A percentile compares a stretch with the other conserved stretches of the same genome.
phyloP scores from a whole-genome alignment of 2,329 filamentous ascomycete species.

The Alternaria novae-zelandiae region DNA sequence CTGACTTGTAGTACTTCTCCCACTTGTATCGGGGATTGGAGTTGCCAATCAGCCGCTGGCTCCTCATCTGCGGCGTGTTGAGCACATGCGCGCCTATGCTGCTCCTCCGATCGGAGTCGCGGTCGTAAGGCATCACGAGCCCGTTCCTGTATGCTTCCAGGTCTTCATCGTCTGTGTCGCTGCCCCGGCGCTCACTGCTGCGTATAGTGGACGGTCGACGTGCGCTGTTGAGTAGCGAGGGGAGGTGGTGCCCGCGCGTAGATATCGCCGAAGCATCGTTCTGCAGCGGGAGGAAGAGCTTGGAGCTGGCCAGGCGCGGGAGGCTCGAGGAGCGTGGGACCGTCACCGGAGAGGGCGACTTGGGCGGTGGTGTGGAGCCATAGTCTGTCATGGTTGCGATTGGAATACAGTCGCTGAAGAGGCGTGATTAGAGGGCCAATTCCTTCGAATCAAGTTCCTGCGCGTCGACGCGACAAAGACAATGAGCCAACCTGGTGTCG shows the following conservation, averaged over 20 bases:
- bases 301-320: constrained; percentile 44
- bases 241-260: constrained; percentile 54
- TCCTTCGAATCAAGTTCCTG: not conserved
- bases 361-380: constrained; percentile 20
- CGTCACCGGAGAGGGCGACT: constrained; percentile 22
- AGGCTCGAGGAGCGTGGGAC: constrained; percentile 32
- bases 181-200: constrained; percentile 38
- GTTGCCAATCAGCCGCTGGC: constrained; percentile 85
- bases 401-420: not conserved
- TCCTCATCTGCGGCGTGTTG: constrained; percentile 72
- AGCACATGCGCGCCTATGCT: constrained; percentile 53
- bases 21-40: constrained; percentile 86
- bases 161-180: constrained; percentile 41
- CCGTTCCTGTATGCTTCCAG: constrained; percentile 35
- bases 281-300: constrained; percentile 52
- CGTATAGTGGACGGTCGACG: constrained; percentile 42
- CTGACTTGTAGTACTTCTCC: constrained; percentile 83
- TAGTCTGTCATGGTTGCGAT: constrained; percentile 24
- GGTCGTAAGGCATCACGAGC: constrained; percentile 41
- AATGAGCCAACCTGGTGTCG: not conserved
- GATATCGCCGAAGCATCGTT: constrained; percentile 48
- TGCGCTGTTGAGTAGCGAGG: constrained; percentile 34
- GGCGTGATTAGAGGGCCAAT: constrained; percentile 1
- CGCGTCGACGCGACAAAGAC: constrained; percentile 3
- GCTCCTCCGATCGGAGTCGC: constrained; percentile 46